phyloP scores from a whole-genome alignment of 345 rosid genomes.

The Salix suchowensis region DNA sequence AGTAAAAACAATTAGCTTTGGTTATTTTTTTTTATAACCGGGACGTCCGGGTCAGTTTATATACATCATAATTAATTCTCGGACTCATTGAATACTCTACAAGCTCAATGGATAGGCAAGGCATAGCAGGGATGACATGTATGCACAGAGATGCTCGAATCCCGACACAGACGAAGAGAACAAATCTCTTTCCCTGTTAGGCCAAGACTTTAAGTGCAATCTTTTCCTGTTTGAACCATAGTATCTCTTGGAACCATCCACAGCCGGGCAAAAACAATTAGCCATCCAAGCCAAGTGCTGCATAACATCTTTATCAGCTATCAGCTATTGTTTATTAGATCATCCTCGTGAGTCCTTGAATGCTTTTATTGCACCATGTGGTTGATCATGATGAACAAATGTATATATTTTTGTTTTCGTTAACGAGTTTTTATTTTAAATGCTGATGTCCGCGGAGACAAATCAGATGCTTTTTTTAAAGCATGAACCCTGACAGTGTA shows the following conservation, averaged over 20 bases:
- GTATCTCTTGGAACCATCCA: background rate
- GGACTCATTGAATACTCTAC: fast-evolving
- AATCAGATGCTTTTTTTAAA: background rate
- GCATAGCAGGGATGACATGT: fast-evolving
- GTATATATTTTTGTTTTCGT: background rate
- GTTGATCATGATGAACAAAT: background rate
- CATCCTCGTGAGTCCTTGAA: background rate
- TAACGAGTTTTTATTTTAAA: background rate
- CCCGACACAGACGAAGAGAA: no score
- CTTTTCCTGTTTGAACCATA: background rate
- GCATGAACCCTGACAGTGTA: background rate
- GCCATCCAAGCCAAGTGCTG: background rate
- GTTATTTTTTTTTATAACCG: no score
- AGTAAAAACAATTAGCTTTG: no score
- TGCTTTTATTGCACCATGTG: background rate
- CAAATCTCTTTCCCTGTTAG: no score
- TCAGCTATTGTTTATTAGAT: background rate
- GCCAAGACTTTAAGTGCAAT: no score
- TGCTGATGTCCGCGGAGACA: background rate
- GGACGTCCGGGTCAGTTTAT: no score
- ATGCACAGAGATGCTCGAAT: fast-evolving
- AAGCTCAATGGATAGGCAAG: fast-evolving
- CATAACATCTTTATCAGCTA: background rate
- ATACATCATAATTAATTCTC: no score
- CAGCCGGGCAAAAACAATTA: background rate